A percentile compares a stretch with the other conserved stretches of the same genome.
Conservation (phyloP, 2,329 filamentous ascomycete genomes). For the Plectosphaerella cucumerina region DNA sequence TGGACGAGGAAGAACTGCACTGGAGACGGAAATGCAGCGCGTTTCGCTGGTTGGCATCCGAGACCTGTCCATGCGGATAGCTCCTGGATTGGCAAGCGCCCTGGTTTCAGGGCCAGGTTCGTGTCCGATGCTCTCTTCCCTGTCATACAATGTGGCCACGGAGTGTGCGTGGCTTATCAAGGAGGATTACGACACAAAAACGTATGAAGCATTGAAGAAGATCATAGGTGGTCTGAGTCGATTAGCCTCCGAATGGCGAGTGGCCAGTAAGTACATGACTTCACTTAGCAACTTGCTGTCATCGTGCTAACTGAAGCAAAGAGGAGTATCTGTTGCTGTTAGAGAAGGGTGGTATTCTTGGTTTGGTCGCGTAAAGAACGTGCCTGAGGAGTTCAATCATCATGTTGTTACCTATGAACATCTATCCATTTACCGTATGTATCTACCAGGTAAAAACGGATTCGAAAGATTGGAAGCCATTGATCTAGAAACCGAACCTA, state of each 20-base stretch:
- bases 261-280: neutral
- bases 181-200: slow-evolving; percentile 10
- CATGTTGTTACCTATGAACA: too few relatives aligned
- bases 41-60: slow-evolving; percentile 5
- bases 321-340: neutral
- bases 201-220: slow-evolving; percentile 7
- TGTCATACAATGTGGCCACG: slow-evolving; percentile 9
- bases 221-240: slow-evolving; percentile 4
- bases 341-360: neutral
- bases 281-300: neutral
- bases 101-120: neutral
- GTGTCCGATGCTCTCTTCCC: neutral
- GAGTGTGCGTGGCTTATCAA: slow-evolving; percentile 14
- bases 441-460: too few relatives aligned
- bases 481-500: too few relatives aligned
- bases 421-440: too few relatives aligned
- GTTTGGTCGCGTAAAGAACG: too few relatives aligned
- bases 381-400: too few relatives aligned
- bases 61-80: neutral
- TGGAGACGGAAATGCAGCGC: slow-evolving; percentile 13
- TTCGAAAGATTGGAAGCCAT: too few relatives aligned
- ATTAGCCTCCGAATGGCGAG: neutral
- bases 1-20: slow-evolving; percentile 1
- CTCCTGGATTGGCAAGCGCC: neutral
- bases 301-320: neutral